Conservation (phyloP, 2,329 filamentous ascomycete genomes). For the Xylaria sp. region DNA sequence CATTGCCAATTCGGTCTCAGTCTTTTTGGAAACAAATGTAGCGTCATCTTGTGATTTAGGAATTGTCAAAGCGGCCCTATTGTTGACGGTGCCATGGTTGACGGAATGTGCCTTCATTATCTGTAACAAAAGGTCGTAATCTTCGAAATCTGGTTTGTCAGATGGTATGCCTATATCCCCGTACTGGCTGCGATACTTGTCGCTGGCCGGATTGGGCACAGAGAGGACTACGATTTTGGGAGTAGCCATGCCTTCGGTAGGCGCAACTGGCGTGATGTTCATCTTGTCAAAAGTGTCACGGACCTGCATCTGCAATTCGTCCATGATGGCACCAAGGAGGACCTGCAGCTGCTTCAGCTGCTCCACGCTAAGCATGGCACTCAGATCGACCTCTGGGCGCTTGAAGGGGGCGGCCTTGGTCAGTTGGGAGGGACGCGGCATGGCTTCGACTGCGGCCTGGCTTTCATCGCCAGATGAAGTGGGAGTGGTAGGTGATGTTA, state of each 20-base stretch:
- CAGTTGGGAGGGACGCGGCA: constrained; percentile 25
- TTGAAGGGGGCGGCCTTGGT: constrained; percentile 41
- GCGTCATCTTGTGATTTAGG: constrained; percentile 42
- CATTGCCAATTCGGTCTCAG: constrained; percentile 41
- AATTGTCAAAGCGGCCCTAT: constrained; percentile 32
- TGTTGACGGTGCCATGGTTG: constrained; percentile 1
- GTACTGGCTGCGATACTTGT: constrained; percentile 39
- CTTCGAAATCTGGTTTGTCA: constrained; percentile 32
- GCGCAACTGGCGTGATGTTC: constrained; percentile 39
- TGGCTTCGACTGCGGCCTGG: constrained; percentile 27
- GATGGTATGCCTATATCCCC: constrained; percentile 34
- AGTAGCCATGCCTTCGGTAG: constrained; percentile 37
- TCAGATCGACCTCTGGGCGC: constrained; percentile 56
- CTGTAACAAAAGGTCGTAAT: constrained; percentile 26
- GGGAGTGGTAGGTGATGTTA: constrained; percentile 14
- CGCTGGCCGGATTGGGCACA: constrained; percentile 45
- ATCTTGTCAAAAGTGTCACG: constrained; percentile 58
- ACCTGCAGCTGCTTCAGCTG: constrained; percentile 60
- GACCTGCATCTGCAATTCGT: constrained; percentile 60
- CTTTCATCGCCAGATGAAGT: constrained; percentile 36
- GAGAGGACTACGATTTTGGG: constrained; percentile 39
- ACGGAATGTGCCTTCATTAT: constrained; percentile 27
- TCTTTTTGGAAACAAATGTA: constrained; percentile 44
- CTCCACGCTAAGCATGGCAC: constrained; percentile 51
- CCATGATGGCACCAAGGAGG: constrained; percentile 58